These are phyloP conservation scores for Podila horticola DNA, from an alignment of 192 early-diverging fungal species.

Conservation along the genomic window DNA sequence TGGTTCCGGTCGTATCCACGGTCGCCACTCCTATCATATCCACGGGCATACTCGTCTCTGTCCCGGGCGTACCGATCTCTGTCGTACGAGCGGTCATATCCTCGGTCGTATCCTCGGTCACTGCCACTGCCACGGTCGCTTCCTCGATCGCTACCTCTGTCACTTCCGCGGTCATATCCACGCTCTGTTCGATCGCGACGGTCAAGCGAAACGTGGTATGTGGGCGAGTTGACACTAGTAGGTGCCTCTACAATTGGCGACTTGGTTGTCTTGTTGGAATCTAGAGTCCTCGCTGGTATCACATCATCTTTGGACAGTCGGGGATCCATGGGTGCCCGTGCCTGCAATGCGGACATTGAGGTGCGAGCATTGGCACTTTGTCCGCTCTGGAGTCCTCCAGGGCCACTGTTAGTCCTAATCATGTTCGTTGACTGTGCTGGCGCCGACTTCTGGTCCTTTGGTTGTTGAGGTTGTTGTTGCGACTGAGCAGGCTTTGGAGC, in stretches of 20 bases:
- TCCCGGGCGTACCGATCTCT: too few species aligned
- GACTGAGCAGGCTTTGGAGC: neutral
- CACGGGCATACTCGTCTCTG: slow-evolving; percentile 5
- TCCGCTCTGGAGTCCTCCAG: neutral
- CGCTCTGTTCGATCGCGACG: neutral
- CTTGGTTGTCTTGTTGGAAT: neutral
- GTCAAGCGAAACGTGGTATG: neutral
- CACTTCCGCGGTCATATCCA: slow-evolving; percentile 5
- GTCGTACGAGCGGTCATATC: neutral
- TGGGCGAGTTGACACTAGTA: neutral
- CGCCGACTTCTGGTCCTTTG: neutral
- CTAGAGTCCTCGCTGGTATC: neutral
- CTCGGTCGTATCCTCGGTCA: slow-evolving; percentile 15
- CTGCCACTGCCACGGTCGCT: slow-evolving; percentile 5
- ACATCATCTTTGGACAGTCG: neutral
- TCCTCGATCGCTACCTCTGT: slow-evolving; percentile 9
- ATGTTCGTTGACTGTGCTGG: neutral
- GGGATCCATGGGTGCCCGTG: neutral
- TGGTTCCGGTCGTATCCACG: slow-evolving; percentile 1
- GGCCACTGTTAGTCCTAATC: neutral
- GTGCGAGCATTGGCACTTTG: neutral
- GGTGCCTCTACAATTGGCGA: neutral
- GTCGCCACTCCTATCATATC: slow-evolving; percentile 2
- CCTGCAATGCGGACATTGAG: neutral
- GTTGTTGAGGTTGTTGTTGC: neutral